A percentile compares a stretch with the other conserved stretches of the same genome.
Evolutionary conservation across 495 filamentous ascomycete species (phyloP).

Genomic region (Aspergillus haitiensis): DNA sequence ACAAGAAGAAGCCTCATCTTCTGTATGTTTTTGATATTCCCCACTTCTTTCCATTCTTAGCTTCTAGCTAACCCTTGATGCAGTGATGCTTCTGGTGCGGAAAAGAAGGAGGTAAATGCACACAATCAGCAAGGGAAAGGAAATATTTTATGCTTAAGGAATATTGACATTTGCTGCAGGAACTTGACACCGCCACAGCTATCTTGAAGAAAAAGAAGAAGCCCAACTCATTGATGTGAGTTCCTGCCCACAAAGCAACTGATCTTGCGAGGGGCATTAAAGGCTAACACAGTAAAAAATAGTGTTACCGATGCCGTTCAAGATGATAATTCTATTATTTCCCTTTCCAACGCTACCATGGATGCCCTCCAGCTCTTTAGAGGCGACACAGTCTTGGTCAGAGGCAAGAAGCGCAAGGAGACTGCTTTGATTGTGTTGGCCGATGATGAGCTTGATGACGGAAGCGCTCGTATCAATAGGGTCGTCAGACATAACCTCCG

Average conservation of each 20-base stretch:
- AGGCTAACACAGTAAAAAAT: constrained; percentile 41
- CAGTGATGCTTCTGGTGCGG: constrained; percentile 87
- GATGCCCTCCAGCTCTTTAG: constrained; percentile 97
- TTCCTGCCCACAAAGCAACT: constrained; percentile 11
- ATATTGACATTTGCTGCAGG: constrained; percentile 51
- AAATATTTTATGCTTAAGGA: constrained; percentile 11
- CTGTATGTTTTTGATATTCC: constrained; percentile 57
- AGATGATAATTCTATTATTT: constrained; percentile 99
- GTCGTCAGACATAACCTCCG: constrained; percentile 97
- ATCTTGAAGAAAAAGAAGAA: constrained; percentile 99
- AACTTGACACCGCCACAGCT: constrained; percentile 91
- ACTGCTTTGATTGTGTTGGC: constrained; percentile 96
- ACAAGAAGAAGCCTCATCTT: constrained; percentile 92
- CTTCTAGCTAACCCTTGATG: constrained; percentile 37
- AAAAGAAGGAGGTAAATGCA: constrained; percentile 74
- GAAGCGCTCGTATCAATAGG: constrained; percentile 93
- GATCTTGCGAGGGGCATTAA: not conserved
- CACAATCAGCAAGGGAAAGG: constrained; percentile 6
- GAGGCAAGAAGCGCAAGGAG: constrained; percentile 99
- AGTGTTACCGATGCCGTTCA: constrained; percentile 97
- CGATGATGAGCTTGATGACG: constrained; percentile 97
- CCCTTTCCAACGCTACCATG: constrained; percentile 98
- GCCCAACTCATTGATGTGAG: constrained; percentile 95
- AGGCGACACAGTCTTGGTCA: constrained; percentile 95
- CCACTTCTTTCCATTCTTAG: constrained; percentile 17